Evolutionary conservation across 371 early-diverging fungal species (phyloP).

Genomic region (Mucor circinelloides): DNA sequence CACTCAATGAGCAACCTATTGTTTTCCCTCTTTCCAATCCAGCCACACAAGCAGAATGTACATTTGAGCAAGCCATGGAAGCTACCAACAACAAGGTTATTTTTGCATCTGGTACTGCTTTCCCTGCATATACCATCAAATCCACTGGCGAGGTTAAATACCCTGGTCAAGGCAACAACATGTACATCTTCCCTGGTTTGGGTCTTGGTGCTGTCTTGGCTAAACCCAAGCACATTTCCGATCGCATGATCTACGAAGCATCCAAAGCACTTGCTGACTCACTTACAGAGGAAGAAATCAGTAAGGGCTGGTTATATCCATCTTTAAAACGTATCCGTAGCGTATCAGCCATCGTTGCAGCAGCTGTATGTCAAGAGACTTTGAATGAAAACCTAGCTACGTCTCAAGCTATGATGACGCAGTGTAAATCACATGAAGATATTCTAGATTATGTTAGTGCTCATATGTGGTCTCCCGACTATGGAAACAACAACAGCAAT

Average conservation of each 20-base stretch:
- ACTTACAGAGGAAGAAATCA: slow-evolving; percentile 68
- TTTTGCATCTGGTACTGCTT: slow-evolving; percentile 94
- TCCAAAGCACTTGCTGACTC: slow-evolving; percentile 83
- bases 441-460: slow-evolving; percentile 19
- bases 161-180: slow-evolving; percentile 94
- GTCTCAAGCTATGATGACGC: not conserved
- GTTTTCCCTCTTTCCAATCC: slow-evolving; percentile 95
- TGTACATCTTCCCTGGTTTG: slow-evolving; percentile 93
- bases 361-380: slow-evolving; percentile 72
- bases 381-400: slow-evolving; percentile 56
- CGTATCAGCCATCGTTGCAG: slow-evolving; percentile 76
- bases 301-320: slow-evolving; percentile 79
- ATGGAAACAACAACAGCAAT: slow-evolving; percentile 2
- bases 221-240: slow-evolving; percentile 68
- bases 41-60: slow-evolving; percentile 87
- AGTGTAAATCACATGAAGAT: not conserved
- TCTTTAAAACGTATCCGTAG: slow-evolving; percentile 83
- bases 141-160: slow-evolving; percentile 54
- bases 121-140: slow-evolving; percentile 76
- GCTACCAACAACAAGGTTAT: slow-evolving; percentile 80
- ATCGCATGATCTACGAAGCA: slow-evolving; percentile 78
- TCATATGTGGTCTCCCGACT: slow-evolving; percentile 26
- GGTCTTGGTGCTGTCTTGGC: slow-evolving; percentile 84
- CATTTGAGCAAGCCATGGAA: slow-evolving; percentile 86
- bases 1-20: slow-evolving; percentile 83